A percentile compares a stretch with the other conserved stretches of the same genome.
These are phyloP conservation scores for Cutaneotrichosporon sp. DNA, from an alignment of 1,284 basidiomycete genomes.

Conservation along the genomic window DNA sequence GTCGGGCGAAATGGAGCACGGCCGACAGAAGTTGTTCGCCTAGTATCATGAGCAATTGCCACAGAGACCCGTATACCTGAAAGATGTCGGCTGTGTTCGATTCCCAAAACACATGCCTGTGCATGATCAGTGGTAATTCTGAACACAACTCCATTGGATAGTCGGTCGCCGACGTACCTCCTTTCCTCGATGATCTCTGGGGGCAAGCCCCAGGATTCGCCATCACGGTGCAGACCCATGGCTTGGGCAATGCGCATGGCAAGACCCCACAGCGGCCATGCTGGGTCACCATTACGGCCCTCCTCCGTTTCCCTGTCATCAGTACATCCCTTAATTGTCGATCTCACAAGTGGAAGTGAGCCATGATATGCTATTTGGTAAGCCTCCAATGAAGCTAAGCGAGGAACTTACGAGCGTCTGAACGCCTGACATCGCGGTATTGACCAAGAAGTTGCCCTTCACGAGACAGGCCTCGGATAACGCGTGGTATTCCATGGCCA, in stretches of 20 bases:
- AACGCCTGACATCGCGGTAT: slow-evolving; percentile 31
- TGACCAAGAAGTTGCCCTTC: slow-evolving; percentile 31
- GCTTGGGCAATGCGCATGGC: slow-evolving; percentile 6
- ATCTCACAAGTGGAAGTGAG: slow-evolving; percentile 18
- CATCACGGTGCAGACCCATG: slow-evolving; percentile 14
- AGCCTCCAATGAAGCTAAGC: neutral
- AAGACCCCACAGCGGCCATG: slow-evolving; percentile 6
- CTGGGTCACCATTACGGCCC: slow-evolving; percentile 10
- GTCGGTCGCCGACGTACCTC: no score
- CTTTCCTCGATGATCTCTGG: slow-evolving; percentile 1
- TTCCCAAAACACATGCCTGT: neutral
- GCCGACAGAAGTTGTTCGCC: neutral
- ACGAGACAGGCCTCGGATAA: slow-evolving; percentile 27
- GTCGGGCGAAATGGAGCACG: neutral
- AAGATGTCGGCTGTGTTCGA: slow-evolving; percentile 8
- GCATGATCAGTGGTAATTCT: no score
- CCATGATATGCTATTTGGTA: slow-evolving; percentile 21
- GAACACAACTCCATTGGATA: no score
- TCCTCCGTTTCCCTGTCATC: slow-evolving; percentile 24
- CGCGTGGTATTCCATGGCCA: slow-evolving; percentile 27
- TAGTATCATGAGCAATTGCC: neutral
- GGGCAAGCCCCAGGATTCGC: slow-evolving; percentile 1
- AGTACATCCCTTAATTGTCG: neutral
- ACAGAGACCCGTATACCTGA: slow-evolving; percentile 13
- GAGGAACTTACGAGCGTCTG: slow-evolving; percentile 24